Evolutionary conservation across 2,329 filamentous ascomycete species (phyloP).

Genomic region (Dothistroma pini): DNA sequence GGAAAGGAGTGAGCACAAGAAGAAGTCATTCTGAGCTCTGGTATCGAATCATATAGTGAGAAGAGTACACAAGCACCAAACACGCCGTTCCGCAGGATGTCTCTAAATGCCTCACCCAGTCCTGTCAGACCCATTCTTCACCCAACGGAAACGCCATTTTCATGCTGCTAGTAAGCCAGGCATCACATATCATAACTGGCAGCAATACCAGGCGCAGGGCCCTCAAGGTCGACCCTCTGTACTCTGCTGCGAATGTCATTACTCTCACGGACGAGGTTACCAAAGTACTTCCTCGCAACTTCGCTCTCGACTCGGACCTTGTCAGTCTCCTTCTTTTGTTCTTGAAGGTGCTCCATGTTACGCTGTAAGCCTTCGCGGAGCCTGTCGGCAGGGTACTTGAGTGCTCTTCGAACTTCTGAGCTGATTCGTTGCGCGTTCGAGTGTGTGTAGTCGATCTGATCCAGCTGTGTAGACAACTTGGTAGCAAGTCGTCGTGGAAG

Average conservation of each 20-base stretch:
- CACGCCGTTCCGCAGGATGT: neutral
- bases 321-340: conserved; percentile 75
- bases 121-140: neutral
- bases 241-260: conserved; percentile 48
- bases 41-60: conserved; percentile 3
- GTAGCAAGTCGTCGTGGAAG: conserved; percentile 78
- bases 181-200: conserved; percentile 31
- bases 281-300: conserved; percentile 84
- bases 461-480: conserved; percentile 79
- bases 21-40: neutral
- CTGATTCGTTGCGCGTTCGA: conserved; percentile 81
- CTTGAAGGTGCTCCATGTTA: conserved; percentile 75
- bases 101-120: neutral
- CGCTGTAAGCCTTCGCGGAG: conserved; percentile 79
- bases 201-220: conserved; percentile 45
- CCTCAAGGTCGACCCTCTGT: conserved; percentile 52
- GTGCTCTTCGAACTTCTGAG: conserved; percentile 78
- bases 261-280: conserved; percentile 69
- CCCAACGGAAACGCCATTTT: neutral
- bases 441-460: conserved; percentile 87
- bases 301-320: conserved; percentile 82
- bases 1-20: neutral
- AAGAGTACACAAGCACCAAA: conserved; percentile 3
- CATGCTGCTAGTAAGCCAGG: neutral
- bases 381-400: conserved; percentile 82